phyloP scores from a whole-genome alignment of 2,329 filamentous ascomycete genomes.

The Cytospora chrysosperma region DNA sequence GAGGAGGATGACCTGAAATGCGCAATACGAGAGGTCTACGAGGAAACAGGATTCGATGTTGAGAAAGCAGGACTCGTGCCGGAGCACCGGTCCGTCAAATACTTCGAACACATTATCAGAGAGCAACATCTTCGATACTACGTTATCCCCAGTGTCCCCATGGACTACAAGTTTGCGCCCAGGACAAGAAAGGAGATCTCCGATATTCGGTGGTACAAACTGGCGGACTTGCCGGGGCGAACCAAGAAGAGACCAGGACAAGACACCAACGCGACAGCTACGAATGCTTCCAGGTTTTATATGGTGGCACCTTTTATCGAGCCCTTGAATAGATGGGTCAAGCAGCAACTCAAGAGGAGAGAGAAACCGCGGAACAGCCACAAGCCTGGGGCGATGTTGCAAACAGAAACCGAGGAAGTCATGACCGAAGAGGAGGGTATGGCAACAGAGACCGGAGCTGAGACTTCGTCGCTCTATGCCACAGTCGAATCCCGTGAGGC shows the following conservation, averaged over 20 bases:
- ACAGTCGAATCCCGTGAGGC: constrained; percentile 38
- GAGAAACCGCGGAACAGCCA: constrained; percentile 39
- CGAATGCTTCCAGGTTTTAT: constrained; percentile 86
- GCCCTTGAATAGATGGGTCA: constrained; percentile 85
- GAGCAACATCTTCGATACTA: constrained; percentile 93
- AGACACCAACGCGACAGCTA: constrained; percentile 54
- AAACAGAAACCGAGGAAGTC: constrained; percentile 51
- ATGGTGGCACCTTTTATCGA: constrained; percentile 95
- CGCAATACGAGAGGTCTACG: constrained; percentile 89
- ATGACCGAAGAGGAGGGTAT: constrained; percentile 60
- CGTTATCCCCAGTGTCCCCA: constrained; percentile 84
- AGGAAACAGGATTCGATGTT: constrained; percentile 92
- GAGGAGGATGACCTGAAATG: constrained; percentile 93
- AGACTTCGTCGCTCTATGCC: constrained; percentile 32
- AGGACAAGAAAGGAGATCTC: constrained; percentile 96
- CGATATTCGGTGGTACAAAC: constrained; percentile 91
- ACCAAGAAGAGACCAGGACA: constrained; percentile 63
- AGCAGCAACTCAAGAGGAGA: constrained; percentile 77
- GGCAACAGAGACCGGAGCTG: constrained; percentile 41
- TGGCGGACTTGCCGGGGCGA: constrained; percentile 83
- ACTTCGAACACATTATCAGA: constrained; percentile 83
- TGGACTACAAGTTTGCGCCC: constrained; percentile 84
- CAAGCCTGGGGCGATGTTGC: constrained; percentile 38
- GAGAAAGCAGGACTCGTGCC: constrained; percentile 72
- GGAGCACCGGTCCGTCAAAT: constrained; percentile 70